Conservation (phyloP, 805 yeast species). For the Saturnispora quitensis region DNA sequence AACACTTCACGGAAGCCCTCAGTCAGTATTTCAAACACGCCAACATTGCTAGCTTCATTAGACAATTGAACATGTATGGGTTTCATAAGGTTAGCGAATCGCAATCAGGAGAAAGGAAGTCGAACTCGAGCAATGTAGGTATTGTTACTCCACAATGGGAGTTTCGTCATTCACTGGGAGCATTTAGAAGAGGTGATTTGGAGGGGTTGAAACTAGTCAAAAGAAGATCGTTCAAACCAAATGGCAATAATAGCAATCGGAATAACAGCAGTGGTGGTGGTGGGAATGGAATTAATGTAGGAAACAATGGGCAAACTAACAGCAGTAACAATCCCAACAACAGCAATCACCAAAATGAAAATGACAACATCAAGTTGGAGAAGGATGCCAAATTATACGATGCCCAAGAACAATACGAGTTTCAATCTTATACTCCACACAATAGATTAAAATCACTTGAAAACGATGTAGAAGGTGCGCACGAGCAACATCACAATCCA, state of each 20-base stretch:
- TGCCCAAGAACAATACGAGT: background rate
- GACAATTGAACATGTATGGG: slow-evolving; percentile 77
- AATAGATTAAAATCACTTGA: background rate
- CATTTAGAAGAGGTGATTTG: slow-evolving; percentile 72
- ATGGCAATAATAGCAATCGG: background rate
- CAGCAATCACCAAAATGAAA: background rate
- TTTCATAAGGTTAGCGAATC: slow-evolving; percentile 57
- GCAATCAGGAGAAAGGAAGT: background rate
- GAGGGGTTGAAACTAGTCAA: slow-evolving; percentile 68
- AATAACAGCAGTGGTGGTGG: background rate
- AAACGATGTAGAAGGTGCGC: background rate
- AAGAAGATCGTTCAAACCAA: slow-evolving; percentile 45
- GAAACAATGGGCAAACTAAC: slow-evolving; percentile 7
- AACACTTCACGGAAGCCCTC: slow-evolving; percentile 73
- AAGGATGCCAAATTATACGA: background rate
- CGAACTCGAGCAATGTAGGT: background rate
- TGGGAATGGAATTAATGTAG: background rate
- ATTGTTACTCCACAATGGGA: slow-evolving; percentile 50
- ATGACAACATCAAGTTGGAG: background rate
- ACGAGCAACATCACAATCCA: slow-evolving; percentile 11
- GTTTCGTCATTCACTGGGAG: slow-evolving; percentile 73
- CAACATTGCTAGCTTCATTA: slow-evolving; percentile 67
- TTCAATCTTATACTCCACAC: slow-evolving; percentile 8
- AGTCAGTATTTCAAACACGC: slow-evolving; percentile 68
- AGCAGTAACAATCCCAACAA: background rate